Base-by-base conservation (phyloP, 1,139 yeast genomes). In the Eremothecium sinecaudum region DNA sequence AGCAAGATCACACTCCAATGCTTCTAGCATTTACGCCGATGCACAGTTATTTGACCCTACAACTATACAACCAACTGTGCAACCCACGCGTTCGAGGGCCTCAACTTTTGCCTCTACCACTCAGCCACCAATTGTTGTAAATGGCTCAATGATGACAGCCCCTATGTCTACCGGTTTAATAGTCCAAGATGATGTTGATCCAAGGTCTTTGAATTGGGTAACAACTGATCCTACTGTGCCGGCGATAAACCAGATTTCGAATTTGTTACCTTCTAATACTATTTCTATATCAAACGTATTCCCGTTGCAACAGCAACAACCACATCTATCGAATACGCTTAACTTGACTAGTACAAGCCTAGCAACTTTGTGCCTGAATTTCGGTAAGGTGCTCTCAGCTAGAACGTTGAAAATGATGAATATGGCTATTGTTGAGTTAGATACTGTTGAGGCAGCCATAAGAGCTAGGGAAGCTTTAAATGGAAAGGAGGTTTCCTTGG, bases 361-460 rank as follows among this genome's bases (percentile, higher is more conserved):
- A 28, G 65, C 69, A 2, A 60, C 71, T 19, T 59, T 73, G 31
- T 56, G 69, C 38, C 54, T 60, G 22, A 64, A 67, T 29, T 77
- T 71, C 53, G 86, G 86, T 10, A 59, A 62, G 8, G 64, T 77
- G 13, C 56, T 63, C 35, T 64, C 75, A 24, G 77, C 86, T 6
- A 69, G 86, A 35, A 67, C 84, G 14, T 53, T 72, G 34, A 59
- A 64, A 20, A 68, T 68, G 34, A 62, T 68, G 33, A 67, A 67
- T 37, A 64, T 71, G 49, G 92, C 92, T 0, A 66, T 84, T 43
- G 78, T 82, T 20, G 92, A 81, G 56, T 86, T 83, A 58, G 66
- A 71, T 4, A 64, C 69, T 24, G 62, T 80, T 10, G 94, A 83
- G 31, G 64, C 75, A 25, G 94, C 97, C 9, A 74, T 81, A 67